These are phyloP conservation scores for Fusarium vanettenii DNA, from an alignment of 2,329 filamentous ascomycete species.

Conservation along the genomic window DNA sequence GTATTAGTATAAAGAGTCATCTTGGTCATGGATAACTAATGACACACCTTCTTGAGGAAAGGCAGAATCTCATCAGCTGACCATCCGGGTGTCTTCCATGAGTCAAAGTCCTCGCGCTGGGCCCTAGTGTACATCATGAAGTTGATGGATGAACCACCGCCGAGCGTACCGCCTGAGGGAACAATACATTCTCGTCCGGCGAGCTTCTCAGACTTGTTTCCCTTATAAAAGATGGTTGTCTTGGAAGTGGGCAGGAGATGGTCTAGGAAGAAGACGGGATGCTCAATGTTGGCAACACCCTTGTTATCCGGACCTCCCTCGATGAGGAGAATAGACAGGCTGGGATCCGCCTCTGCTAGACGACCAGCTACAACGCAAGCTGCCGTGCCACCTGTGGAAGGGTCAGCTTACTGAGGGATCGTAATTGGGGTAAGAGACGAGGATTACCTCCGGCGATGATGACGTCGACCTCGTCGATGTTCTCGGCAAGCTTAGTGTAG, in stretches of 20 bases:
- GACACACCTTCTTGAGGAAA: slow-evolving; percentile 43
- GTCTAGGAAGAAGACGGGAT: slow-evolving; percentile 37
- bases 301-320: slow-evolving; percentile 43
- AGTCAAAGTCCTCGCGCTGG: slow-evolving; percentile 45
- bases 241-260: slow-evolving; percentile 30
- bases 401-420: background rate
- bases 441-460: background rate
- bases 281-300: slow-evolving; percentile 34
- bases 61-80: slow-evolving; percentile 45
- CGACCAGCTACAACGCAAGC: slow-evolving; percentile 43
- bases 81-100: slow-evolving; percentile 49
- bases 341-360: slow-evolving; percentile 39
- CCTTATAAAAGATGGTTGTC: slow-evolving; percentile 38
- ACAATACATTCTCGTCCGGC: slow-evolving; percentile 34
- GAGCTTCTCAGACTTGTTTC: slow-evolving; percentile 31
- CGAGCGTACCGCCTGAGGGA: slow-evolving; percentile 40
- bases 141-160: slow-evolving; percentile 46
- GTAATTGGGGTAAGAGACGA: background rate
- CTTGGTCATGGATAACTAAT: slow-evolving; percentile 44
- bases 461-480: background rate
- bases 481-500: background rate
- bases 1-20: slow-evolving; percentile 20
- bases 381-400: slow-evolving; percentile 40
- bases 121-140: slow-evolving; percentile 45
- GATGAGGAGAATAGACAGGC: slow-evolving; percentile 41